Evolutionary conservation across 805 yeast genomes (phyloP).

Genomic region (Grigorovia yakushimaensis): DNA sequence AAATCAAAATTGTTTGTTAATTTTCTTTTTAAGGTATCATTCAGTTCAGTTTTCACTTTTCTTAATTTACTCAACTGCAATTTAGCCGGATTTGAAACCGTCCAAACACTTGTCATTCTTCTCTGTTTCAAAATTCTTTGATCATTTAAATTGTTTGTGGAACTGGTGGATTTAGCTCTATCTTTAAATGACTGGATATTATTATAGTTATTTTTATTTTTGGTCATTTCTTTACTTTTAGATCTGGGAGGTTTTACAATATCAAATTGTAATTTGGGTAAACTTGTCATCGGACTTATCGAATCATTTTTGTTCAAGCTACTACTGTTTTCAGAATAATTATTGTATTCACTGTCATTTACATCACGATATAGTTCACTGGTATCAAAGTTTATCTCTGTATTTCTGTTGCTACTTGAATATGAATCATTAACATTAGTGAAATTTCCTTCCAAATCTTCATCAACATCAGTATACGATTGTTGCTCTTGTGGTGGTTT

Average conservation of each 20-base stretch:
- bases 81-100: not conserved
- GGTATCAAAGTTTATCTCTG: not conserved
- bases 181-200: not conserved
- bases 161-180: not conserved
- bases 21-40: not conserved
- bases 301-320: not conserved
- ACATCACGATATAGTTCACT: not conserved
- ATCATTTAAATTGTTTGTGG: not conserved
- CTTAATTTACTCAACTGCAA: not conserved
- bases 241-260: constrained; percentile 7
- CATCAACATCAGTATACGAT: not conserved
- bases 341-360: not conserved
- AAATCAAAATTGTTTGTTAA: not conserved
- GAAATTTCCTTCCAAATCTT: not conserved
- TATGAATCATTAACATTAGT: not conserved
- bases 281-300: not conserved
- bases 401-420: not conserved
- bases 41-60: not conserved
- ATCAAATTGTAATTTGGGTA: constrained; percentile 4
- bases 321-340: not conserved
- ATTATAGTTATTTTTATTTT: not conserved
- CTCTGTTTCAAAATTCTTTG: not conserved
- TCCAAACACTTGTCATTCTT: not conserved
- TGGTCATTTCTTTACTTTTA: too few relatives aligned
- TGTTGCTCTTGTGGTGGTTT: not conserved